Conservation (phyloP, 176 grass and related monocot species). For the Saccharum officinarum region DNA sequence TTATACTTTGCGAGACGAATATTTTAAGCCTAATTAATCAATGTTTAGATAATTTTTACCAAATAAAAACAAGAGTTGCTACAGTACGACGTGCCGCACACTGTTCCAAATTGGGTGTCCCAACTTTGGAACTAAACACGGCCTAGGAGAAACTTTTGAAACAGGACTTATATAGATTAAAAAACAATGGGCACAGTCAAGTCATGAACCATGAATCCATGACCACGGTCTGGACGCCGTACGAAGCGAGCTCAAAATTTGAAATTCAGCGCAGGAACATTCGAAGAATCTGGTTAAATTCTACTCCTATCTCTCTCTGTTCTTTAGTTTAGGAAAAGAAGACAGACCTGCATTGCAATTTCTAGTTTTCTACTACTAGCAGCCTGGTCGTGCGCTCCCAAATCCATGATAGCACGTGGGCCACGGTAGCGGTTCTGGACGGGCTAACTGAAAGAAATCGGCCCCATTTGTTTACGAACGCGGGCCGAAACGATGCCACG, state of each 20-base stretch:
- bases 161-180: background rate
- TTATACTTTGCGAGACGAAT: too few species aligned
- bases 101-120: too few species aligned
- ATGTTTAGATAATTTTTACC: too few species aligned
- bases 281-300: background rate
- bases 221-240: background rate
- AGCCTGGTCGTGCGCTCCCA: background rate
- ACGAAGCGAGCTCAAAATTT: background rate
- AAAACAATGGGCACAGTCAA: background rate
- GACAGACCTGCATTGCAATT: background rate
- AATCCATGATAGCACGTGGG: background rate
- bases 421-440: background rate
- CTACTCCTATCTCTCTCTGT: too few species aligned
- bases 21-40: too few species aligned
- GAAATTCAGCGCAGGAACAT: conserved; percentile 5
- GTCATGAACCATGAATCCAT: background rate
- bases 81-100: too few species aligned
- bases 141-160: background rate
- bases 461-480: background rate
- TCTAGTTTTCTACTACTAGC: background rate
- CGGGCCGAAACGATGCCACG: background rate
- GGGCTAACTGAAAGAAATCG: background rate
- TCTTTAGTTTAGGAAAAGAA: too few species aligned
- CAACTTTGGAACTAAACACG: too few species aligned
- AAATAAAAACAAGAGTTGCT: too few species aligned